phyloP scores from a whole-genome alignment of 768 basidiomycete species.

The Rhizopogon roseolus region DNA sequence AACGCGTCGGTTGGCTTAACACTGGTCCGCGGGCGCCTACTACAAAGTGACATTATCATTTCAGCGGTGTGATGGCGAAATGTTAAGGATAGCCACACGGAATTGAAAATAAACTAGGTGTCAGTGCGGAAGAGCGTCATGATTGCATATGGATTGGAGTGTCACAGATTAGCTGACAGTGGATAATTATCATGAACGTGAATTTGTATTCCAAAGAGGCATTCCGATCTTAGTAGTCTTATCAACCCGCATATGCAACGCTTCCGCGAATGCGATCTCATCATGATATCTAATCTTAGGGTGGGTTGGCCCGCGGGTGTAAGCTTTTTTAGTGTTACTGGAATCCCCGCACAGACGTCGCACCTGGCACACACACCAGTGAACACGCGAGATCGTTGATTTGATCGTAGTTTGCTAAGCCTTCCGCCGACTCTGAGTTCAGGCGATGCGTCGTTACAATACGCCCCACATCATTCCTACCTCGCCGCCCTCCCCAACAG shows the following conservation, averaged over 20 bases:
- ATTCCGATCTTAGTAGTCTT: neutral
- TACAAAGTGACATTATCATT: too few relatives aligned
- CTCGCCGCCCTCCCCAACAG: neutral
- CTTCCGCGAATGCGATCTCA: neutral
- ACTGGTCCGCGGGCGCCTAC: slow-evolving; percentile 1
- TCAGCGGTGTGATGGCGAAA: neutral
- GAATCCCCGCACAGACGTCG: neutral
- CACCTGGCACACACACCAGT: neutral
- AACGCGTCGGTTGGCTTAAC: neutral
- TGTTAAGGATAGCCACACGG: neutral
- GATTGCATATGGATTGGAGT: too few relatives aligned
- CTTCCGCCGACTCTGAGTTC: too few relatives aligned
- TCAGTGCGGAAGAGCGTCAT: too few relatives aligned
- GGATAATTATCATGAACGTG: neutral
- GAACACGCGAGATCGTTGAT: neutral
- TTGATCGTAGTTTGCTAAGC: too few relatives aligned
- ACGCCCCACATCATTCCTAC: neutral
- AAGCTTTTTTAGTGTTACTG: too few relatives aligned
- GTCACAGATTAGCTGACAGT: too few relatives aligned
- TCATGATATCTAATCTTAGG: neutral
- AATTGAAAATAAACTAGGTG: neutral
- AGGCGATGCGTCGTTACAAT: neutral
- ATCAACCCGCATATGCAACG: neutral
- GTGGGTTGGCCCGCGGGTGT: neutral
- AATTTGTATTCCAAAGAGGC: neutral